A percentile compares a stretch with the other conserved stretches of the same genome.
phyloP scores from a whole-genome alignment of 768 basidiomycete species.

The Amanita fuliginea region DNA sequence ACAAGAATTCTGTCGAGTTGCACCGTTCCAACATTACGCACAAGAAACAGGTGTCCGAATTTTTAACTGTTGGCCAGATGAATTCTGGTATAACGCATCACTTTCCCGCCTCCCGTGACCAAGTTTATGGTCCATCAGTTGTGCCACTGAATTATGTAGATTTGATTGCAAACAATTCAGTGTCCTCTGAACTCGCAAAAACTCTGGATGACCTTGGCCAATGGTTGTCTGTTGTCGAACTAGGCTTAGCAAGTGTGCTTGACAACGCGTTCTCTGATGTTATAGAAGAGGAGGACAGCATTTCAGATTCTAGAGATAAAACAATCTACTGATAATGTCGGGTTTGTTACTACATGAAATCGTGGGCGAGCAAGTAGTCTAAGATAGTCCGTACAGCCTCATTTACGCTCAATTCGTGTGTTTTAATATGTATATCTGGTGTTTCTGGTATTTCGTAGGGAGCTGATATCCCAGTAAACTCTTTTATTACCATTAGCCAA shows the following conservation, averaged over 20 bases:
- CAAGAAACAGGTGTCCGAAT: background rate
- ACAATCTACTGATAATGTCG: background rate
- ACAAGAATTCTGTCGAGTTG: background rate
- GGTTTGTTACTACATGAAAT: background rate
- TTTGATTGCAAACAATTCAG: conserved; percentile 42
- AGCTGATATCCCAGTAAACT: conserved; percentile 96
- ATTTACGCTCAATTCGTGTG: conserved; percentile 66
- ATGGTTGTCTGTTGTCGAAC: conserved; percentile 70
- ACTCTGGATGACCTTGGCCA: conserved; percentile 66
- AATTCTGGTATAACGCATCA: background rate
- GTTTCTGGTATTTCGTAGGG: conserved; percentile 85
- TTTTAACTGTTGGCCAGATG: background rate
- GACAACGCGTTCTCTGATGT: conserved; percentile 38
- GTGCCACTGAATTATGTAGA: conserved; percentile 61
- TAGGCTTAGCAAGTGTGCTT: conserved; percentile 58
- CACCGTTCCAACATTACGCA: background rate
- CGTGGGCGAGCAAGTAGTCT: conserved; percentile 63
- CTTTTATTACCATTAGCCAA: conserved; percentile 27
- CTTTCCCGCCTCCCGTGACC: conserved; percentile 1
- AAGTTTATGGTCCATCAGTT: conserved; percentile 25
- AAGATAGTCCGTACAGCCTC: conserved; percentile 72
- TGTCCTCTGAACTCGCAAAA: conserved; percentile 58
- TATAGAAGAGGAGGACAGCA: conserved; percentile 59
- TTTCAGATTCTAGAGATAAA: conserved; percentile 9
- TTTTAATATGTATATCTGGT: conserved; percentile 90